Conservation (phyloP, 75 land plant species). For the Picea sitchensis region DNA sequence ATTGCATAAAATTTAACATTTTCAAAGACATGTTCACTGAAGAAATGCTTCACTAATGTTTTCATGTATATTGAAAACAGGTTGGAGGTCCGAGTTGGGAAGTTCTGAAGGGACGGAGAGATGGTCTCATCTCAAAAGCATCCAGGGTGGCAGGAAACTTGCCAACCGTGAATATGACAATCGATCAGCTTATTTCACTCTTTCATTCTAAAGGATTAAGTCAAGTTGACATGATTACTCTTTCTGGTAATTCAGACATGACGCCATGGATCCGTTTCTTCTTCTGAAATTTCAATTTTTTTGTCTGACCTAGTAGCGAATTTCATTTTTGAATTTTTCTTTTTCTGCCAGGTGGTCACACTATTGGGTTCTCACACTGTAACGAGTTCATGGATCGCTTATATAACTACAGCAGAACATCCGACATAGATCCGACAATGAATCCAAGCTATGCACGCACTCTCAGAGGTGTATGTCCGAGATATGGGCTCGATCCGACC, state of each 20-base stretch:
- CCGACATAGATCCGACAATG: slow-evolving; percentile 24
- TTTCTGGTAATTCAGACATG: slow-evolving; percentile 26
- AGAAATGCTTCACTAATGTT: neutral
- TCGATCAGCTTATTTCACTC: slow-evolving; percentile 21
- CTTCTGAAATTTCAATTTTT: too few species aligned
- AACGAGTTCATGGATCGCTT: slow-evolving; percentile 28
- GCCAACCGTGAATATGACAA: slow-evolving; percentile 25
- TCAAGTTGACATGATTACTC: slow-evolving; percentile 47
- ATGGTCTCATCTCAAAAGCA: slow-evolving; percentile 36
- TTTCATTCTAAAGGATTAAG: slow-evolving; percentile 38
- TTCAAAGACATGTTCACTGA: too few species aligned
- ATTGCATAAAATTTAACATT: too few species aligned
- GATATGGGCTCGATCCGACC: neutral
- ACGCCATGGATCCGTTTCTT: too few species aligned
- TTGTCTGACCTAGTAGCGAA: too few species aligned
- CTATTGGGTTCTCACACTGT: slow-evolving; percentile 63
- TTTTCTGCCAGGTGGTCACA: slow-evolving; percentile 38
- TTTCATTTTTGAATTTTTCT: neutral
- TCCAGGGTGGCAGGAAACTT: slow-evolving; percentile 24
- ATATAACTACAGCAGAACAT: slow-evolving; percentile 20
- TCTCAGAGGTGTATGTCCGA: slow-evolving; percentile 19
- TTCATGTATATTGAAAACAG: slow-evolving; percentile 1
- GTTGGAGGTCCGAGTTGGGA: slow-evolving; percentile 41
- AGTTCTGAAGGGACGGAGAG: slow-evolving; percentile 50
- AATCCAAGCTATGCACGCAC: slow-evolving; percentile 10